phyloP scores from a whole-genome alignment of 371 early-diverging fungal species.

The Actinomortierella wolfii region DNA sequence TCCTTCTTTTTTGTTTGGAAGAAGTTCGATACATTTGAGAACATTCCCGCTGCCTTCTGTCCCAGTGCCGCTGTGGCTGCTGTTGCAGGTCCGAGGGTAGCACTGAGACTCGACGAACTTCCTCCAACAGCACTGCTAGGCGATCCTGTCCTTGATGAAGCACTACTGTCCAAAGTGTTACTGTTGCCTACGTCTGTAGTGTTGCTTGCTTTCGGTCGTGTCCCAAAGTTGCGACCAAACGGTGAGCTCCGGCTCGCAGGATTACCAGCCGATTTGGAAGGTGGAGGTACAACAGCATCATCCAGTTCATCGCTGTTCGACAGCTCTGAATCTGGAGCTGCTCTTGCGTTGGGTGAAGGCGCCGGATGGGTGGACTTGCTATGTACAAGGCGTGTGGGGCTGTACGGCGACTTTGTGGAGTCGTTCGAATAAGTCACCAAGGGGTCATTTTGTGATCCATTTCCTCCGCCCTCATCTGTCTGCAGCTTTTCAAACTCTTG shows the following conservation, averaged over 20 bases:
- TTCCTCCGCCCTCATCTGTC: slow-evolving; percentile 28
- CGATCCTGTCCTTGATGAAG: neutral
- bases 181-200: neutral
- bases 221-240: neutral
- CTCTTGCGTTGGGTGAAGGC: slow-evolving; percentile 11
- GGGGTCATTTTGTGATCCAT: slow-evolving; percentile 13
- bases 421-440: slow-evolving; percentile 22
- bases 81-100: slow-evolving; percentile 42
- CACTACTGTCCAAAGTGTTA: neutral
- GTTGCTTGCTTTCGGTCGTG: neutral
- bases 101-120: slow-evolving; percentile 14
- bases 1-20: slow-evolving; percentile 59
- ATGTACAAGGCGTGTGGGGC: slow-evolving; percentile 20
- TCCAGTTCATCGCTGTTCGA: slow-evolving; percentile 15
- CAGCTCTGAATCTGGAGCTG: slow-evolving; percentile 21
- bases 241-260: slow-evolving; percentile 7
- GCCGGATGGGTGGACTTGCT: slow-evolving; percentile 20
- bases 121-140: neutral
- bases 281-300: slow-evolving; percentile 22
- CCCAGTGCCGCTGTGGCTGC: slow-evolving; percentile 52
- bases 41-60: slow-evolving; percentile 59
- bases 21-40: slow-evolving; percentile 62
- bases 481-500: slow-evolving; percentile 55
- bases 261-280: neutral
- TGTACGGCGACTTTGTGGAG: neutral